A percentile compares a stretch with the other conserved stretches of the same genome.
phyloP scores from a whole-genome alignment of 2,329 filamentous ascomycete species.

The Fusarium goolgardi region DNA sequence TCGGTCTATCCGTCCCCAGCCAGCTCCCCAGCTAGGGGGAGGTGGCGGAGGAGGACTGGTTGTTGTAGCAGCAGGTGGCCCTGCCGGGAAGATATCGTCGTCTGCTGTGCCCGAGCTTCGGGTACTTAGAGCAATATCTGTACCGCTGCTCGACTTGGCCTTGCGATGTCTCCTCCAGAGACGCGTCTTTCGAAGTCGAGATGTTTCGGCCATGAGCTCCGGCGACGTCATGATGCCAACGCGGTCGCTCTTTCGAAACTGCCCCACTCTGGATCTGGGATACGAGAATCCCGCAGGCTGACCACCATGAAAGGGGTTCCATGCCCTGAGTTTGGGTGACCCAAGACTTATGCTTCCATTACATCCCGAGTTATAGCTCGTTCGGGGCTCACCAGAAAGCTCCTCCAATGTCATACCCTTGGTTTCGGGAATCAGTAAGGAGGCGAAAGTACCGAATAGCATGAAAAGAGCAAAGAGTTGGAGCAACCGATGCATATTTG shows the following conservation, averaged over 20 bases:
- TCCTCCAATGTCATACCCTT: constrained; percentile 79
- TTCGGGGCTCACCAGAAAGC: constrained; percentile 73
- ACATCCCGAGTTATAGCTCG: constrained; percentile 65
- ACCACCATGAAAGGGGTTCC: constrained; percentile 63
- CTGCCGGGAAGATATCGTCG: constrained; percentile 43
- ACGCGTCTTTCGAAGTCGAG: constrained; percentile 40
- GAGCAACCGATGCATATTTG: constrained; percentile 78
- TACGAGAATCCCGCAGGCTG: constrained; percentile 64
- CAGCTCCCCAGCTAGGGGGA: constrained; percentile 49
- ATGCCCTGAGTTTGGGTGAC: constrained; percentile 50
- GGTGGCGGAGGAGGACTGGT: constrained; percentile 35
- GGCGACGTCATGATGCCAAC: constrained; percentile 60
- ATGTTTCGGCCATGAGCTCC: constrained; percentile 50
- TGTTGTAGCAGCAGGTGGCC: constrained; percentile 22
- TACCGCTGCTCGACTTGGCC: constrained; percentile 46
- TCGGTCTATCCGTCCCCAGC: constrained; percentile 49
- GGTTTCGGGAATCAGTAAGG: constrained; percentile 81
- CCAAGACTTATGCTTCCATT: constrained; percentile 61
- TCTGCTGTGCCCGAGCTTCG: constrained; percentile 47
- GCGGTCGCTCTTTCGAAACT: constrained; percentile 49
- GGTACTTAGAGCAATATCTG: constrained; percentile 51
- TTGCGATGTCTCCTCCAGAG: constrained; percentile 49
- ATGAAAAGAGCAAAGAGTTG: constrained; percentile 85
- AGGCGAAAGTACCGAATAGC: constrained; percentile 75
- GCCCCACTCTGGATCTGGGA: constrained; percentile 50